Evolutionary conservation across 306 rosid species (phyloP).

Genomic region (Citrullus colocynthis): DNA sequence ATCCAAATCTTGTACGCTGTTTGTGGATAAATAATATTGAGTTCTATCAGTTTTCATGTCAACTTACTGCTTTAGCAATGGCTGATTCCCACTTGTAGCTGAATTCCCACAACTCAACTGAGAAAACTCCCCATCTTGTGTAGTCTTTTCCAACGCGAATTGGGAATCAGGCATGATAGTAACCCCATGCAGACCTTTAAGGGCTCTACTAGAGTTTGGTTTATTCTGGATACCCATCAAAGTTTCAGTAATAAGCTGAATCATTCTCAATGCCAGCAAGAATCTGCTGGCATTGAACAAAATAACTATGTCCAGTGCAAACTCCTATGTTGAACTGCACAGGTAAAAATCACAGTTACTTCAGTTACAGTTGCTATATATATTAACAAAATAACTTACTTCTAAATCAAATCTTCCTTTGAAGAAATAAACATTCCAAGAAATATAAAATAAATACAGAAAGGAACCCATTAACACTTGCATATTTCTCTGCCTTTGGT

Average conservation of each 20-base stretch:
- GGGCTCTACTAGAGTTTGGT: constrained; percentile 34
- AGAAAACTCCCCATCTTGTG: constrained; percentile 28
- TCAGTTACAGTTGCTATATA: background rate
- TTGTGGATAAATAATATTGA: background rate
- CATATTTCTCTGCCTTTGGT: background rate
- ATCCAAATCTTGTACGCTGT: background rate
- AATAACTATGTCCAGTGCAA: constrained; percentile 13
- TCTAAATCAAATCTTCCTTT: background rate
- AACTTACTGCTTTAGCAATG: constrained; percentile 70
- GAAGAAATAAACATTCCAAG: background rate
- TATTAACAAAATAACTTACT: background rate
- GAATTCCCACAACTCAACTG: constrained; percentile 28
- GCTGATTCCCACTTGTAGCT: constrained; percentile 35
- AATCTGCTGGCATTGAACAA: constrained; percentile 49
- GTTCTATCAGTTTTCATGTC: constrained; percentile 1
- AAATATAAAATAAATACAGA: background rate
- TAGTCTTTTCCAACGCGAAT: constrained; percentile 35
- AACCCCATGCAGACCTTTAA: constrained; percentile 72
- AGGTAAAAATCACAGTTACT: background rate
- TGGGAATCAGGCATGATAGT: constrained; percentile 47
- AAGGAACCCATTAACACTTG: background rate
- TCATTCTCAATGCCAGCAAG: constrained; percentile 50
- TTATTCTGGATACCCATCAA: constrained; percentile 38
- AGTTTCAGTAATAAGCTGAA: constrained; percentile 9
- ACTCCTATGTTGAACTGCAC: constrained; percentile 9